Base-by-base conservation (phyloP, 2,329 filamentous ascomycete species). In the Pseudogymnoascus sp. region DNA sequence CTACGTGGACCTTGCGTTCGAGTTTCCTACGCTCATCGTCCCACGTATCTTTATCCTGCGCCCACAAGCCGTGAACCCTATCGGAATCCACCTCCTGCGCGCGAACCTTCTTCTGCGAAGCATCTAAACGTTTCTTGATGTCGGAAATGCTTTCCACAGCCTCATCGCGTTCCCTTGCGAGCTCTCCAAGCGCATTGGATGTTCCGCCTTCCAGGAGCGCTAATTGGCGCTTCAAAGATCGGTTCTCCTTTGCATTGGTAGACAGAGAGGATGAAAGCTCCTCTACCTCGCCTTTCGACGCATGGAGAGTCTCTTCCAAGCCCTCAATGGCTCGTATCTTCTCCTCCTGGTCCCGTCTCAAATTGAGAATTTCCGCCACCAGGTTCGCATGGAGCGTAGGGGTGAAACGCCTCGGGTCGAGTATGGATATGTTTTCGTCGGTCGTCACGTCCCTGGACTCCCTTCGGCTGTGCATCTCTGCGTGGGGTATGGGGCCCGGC, bases 381-480 rank as follows among this genome's bases (percentile, higher is more conserved):
- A 99, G 80, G 61, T 91, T 97, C 7, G 95, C 95, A 75, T 98
- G 95, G 10, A 99, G 79, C 0, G 93, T 98, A 1, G 95, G 95
- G 0, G 95, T 99, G 73, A 99, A 97, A 39, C 95, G 85, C 63
- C 93, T 86, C 2, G 95, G 92, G 73, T 99, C 95, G 31, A 97
- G 80, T 21, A 92, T 86, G 2, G 85, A 85, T 36, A 77, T 73
- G 69, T 84, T 85, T 67, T 93, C 89, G 68, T 93, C 86, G 63
- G 78, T 83, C 21, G 79, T 77, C 23, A 85, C 76, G 73, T 91
- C 87, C 65, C 81, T 79, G 13, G 83, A 83, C 19, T 80, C 78
- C 70, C 85, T 77, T 71, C 60, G 79, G 74, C 19, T 81, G 68
- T 11, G 79, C 79, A 4, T 82, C 79, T 78, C 78, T n/a, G 80